Conservation (phyloP, 2,329 filamentous ascomycete genomes). For the Aspergillus texensis region DNA sequence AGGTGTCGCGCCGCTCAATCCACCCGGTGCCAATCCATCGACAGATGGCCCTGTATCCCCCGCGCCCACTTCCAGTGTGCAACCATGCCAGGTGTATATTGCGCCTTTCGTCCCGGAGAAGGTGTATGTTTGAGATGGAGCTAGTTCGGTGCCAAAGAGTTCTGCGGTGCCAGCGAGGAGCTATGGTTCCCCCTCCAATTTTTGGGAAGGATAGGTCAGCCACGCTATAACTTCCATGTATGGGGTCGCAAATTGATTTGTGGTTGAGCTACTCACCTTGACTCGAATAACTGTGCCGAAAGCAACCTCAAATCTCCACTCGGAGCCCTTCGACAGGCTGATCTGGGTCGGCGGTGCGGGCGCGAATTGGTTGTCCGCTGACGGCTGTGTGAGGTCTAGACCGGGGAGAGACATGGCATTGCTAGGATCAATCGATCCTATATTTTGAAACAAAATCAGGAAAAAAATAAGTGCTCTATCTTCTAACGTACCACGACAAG, state of each 20-base stretch:
- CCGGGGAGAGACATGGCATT: slow-evolving; percentile 71
- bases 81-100: slow-evolving; percentile 91
- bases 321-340: slow-evolving; percentile 65
- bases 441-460: background rate
- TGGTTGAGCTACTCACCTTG: slow-evolving; percentile 45
- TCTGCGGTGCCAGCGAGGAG: slow-evolving; percentile 83
- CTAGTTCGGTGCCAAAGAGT: slow-evolving; percentile 92
- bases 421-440: slow-evolving; percentile 7
- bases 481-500: background rate
- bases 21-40: slow-evolving; percentile 32
- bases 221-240: background rate
- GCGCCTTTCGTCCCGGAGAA: slow-evolving; percentile 83
- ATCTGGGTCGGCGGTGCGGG: slow-evolving; percentile 49
- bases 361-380: slow-evolving; percentile 50
- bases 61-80: slow-evolving; percentile 76
- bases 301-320: slow-evolving; percentile 79
- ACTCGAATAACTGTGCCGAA: slow-evolving; percentile 55
- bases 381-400: slow-evolving; percentile 67
- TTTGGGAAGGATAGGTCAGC: slow-evolving; percentile 5
- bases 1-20: slow-evolving; percentile 20
- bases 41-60: slow-evolving; percentile 50
- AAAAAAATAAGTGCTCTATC: background rate
- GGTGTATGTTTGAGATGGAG: slow-evolving; percentile 74
- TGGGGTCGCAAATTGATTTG: background rate
- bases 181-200: slow-evolving; percentile 39